phyloP scores from a whole-genome alignment of 306 rosid genomes.

The Acacia acuminata region DNA sequence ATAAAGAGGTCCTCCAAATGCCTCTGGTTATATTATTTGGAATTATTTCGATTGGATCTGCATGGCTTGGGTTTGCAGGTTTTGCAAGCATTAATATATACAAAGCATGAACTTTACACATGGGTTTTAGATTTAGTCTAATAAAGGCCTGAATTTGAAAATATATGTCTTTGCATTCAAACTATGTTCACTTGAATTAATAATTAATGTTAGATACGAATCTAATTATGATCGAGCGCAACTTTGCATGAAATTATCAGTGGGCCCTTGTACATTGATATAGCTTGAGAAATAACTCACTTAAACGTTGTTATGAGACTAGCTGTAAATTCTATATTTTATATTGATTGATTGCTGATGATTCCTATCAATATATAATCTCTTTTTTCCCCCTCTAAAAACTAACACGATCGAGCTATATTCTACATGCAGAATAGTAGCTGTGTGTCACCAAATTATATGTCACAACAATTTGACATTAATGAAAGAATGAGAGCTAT shows the following conservation, averaged over 20 bases:
- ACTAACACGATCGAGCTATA: constrained; percentile 20
- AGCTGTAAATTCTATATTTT: neutral
- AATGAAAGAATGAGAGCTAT: constrained; percentile 89
- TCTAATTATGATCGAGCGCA: neutral
- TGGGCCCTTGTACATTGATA: neutral
- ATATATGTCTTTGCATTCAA: too few species aligned
- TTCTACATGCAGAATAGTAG: constrained; percentile 52
- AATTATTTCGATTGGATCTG: neutral
- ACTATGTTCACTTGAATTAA: neutral
- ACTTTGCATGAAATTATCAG: neutral
- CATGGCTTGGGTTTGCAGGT: neutral
- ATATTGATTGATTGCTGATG: neutral
- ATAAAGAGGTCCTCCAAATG: neutral
- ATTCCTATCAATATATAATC: neutral
- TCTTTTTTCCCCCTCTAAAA: neutral
- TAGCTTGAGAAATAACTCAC: neutral
- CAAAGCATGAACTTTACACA: neutral
- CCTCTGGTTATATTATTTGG: neutral
- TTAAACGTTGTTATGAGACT: neutral
- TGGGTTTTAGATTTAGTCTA: too few species aligned
- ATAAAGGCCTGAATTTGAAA: too few species aligned
- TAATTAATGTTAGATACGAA: neutral
- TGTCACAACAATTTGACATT: constrained; percentile 76
- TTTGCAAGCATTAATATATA: neutral
- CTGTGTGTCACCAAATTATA: constrained; percentile 69